These are phyloP conservation scores for Spironucleus salmonicida DNA, from an alignment of 208 protist species.

Conservation along the genomic window DNA sequence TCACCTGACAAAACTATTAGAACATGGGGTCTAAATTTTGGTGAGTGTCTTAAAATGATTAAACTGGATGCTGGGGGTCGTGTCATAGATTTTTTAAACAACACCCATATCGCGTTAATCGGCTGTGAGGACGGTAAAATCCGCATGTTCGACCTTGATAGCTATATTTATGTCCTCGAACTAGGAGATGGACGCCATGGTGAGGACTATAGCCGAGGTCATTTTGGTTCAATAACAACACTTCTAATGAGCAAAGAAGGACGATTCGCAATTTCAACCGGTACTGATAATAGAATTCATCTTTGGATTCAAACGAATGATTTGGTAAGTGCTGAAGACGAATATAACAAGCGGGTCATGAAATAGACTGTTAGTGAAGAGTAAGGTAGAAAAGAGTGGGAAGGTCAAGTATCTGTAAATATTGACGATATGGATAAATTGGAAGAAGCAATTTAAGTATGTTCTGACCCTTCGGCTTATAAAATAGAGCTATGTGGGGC, in stretches of 20 bases:
- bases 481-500: too few relatives aligned
- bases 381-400: too few relatives aligned
- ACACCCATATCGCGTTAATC: neutral
- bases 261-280: slow-evolving; percentile 6
- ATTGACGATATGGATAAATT: too few relatives aligned
- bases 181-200: slow-evolving; percentile 1
- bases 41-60: slow-evolving; percentile 12
- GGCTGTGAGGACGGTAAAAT: neutral
- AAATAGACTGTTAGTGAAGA: too few relatives aligned
- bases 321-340: neutral
- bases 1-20: neutral
- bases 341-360: slow-evolving; percentile 1
- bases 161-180: neutral
- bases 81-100: neutral
- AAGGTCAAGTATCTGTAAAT: too few relatives aligned
- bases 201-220: neutral
- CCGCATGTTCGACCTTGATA: neutral
- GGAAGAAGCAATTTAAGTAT: too few relatives aligned
- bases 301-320: slow-evolving; percentile 20
- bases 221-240: neutral
- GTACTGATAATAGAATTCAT: neutral
- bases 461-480: too few relatives aligned
- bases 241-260: neutral
- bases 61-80: neutral
- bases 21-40: slow-evolving; percentile 18